A percentile compares a stretch with the other conserved stretches of the same genome.
phyloP scores from a whole-genome alignment of 1,284 basidiomycete genomes.

The Kwoniella shivajii region DNA sequence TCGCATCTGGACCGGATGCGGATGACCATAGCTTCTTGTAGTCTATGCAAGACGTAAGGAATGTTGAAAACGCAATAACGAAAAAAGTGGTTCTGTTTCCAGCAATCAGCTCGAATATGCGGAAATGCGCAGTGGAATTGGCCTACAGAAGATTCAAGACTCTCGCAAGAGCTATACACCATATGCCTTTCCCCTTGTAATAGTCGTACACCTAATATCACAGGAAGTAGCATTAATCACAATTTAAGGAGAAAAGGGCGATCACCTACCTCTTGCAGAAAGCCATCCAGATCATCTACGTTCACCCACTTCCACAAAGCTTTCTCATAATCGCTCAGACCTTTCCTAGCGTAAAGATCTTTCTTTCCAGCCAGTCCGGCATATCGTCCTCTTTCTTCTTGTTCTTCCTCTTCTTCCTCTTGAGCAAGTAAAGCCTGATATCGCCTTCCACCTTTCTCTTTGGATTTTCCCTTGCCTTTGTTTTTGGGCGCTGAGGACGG shows the following conservation, averaged over 20 bases:
- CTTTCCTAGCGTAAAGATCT: constrained; percentile 42
- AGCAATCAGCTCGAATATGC: not conserved
- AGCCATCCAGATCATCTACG: constrained; percentile 92
- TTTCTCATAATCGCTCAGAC: constrained; percentile 79
- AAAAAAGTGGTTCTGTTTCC: constrained; percentile 84
- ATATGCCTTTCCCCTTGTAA: constrained; percentile 94
- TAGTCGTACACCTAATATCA: constrained; percentile 69
- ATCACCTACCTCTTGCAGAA: constrained; percentile 77
- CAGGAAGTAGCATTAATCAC: constrained; percentile 3
- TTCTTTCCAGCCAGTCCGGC: constrained; percentile 1
- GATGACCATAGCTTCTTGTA: constrained; percentile 68
- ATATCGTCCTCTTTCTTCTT: constrained; percentile 25
- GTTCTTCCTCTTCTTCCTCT: constrained; percentile 59
- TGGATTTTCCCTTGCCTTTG: constrained; percentile 36
- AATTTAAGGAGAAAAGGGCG: not conserved
- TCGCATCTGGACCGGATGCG: constrained; percentile 42
- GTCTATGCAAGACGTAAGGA: constrained; percentile 92
- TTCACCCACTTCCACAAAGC: constrained; percentile 99
- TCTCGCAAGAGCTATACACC: constrained; percentile 84
- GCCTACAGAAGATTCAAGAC: constrained; percentile 89
- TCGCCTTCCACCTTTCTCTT: constrained; percentile 22
- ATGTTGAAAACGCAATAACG: constrained; percentile 95
- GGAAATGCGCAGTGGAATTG: not conserved
- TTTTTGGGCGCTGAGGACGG: constrained; percentile 17
- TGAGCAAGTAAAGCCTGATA: constrained; percentile 42